Base-by-base conservation (phyloP, 345 rosid species). In the Salix arbutifolia region DNA sequence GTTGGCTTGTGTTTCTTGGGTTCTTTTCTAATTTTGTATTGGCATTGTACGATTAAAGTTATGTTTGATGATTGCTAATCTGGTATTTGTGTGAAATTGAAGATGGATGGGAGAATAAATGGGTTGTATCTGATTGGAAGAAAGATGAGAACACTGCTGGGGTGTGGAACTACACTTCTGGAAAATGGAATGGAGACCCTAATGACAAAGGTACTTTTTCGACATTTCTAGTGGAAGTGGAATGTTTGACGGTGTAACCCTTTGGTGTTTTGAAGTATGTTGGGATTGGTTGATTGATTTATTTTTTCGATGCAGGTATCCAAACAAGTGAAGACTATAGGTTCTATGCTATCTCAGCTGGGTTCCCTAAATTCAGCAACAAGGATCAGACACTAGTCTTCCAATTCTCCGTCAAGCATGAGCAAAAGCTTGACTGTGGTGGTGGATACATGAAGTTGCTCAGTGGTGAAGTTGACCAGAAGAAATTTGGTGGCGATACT, bases 361-460 rank as follows among this genome's bases (percentile, higher is more conserved):
- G 90, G 85, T 96, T 85, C 87, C 96, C 99, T 70, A 90, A 87
- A 77, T 89, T 94, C 84, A 96, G 94, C 79, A 96, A 90, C 91
- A 96, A 96, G 86, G 97, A 90, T 64, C 88, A 88, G 78, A 91
- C 97, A 17, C 84, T 96, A 5, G 99, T 94, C 79, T 96, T 96
- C 89, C 99, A 94, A 70, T 94, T 96, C 81, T 90, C 92, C 3
- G 99, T 96, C 79, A 96, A 96, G 92, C 99, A 96, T 69, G 99
- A 96, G 78, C 99, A 96, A 83, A 96, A 96, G 85, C 99, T 96
- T 77, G 99, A 96, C 83, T 96, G 99, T 83, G 99, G 99, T 82
- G 99, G 99, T 79, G 99, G 99, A 76, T 96, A 96, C 91, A 88
- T 96, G 94, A 96, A 96, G 91, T 84, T 96, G 83, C 91, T 96